phyloP scores from a whole-genome alignment of 306 rosid species.

The Ormosia semicastrata region DNA sequence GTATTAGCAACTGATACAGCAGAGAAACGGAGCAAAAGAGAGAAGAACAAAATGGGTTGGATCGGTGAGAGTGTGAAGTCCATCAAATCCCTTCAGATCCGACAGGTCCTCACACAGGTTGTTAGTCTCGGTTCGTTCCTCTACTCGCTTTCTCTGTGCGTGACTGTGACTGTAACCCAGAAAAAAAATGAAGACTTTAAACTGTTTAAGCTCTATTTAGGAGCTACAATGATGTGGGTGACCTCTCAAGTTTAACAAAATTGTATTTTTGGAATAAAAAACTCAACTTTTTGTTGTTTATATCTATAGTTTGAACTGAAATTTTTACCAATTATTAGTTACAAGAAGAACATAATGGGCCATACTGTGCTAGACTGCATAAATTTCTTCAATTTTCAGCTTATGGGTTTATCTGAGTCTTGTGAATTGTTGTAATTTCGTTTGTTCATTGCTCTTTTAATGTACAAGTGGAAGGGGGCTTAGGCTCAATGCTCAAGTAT shows the following conservation, averaged over 20 bases:
- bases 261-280: neutral
- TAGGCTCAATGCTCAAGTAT: neutral
- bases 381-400: neutral
- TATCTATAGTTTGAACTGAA: neutral
- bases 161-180: neutral
- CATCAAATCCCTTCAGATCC: conserved; percentile 83
- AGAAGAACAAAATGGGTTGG: conserved; percentile 56
- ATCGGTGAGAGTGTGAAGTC: conserved; percentile 72
- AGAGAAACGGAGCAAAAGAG: neutral
- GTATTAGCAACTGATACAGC: neutral
- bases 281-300: neutral
- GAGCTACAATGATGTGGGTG: neutral
- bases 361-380: neutral
- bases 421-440: neutral
- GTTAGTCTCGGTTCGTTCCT: conserved; percentile 75
- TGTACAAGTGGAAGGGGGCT: neutral
- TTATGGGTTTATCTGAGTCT: neutral
- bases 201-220: neutral
- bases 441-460: neutral
- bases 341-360: neutral
- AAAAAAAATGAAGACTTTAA: neutral
- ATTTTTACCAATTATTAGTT: neutral
- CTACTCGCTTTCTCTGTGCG: neutral
- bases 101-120: conserved; percentile 74
- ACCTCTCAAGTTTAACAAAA: neutral